Evolutionary conservation across 345 rosid species (phyloP), one percentile per base, ranked within the genome.

Genomic region (Gossypium arboreum): DNA sequence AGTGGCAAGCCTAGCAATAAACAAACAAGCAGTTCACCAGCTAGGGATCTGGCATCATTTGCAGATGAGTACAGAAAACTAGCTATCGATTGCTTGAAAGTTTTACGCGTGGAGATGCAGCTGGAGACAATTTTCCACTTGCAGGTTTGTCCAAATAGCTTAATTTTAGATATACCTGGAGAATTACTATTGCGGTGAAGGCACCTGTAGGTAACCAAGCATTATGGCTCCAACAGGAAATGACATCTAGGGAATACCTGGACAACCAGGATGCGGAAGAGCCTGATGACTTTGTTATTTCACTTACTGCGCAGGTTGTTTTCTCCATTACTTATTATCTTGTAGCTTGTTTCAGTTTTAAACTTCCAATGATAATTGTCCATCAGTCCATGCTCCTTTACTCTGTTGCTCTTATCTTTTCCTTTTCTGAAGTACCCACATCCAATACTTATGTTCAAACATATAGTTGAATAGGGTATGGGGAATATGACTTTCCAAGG

Each of bases 231-330:
- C 52, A 70, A 84, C 83, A 95, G 99, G 97, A 93, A 86, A 95
- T 93, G 99, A 83, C 86, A 12, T 83, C 77, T 77, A 89, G 94
- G 83, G 98, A 91, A 64, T 95, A 95, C 84, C 72, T 90, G 76
- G 99, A 93, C 80, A 98, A 93, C 82, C 93, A 90, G 71, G 97
- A 95, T 82, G 92, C 97, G 5, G 98, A 95, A 83, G 99, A 95
- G 86, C 99, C 99, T 2, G 99, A 95, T 72, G 94, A 93, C 84
- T 95, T 90, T 68, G 86, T 95, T 65, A 89, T 95, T 82, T 86
- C 99, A 72, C 94, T 95, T 29, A 93, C 92, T 75, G 85, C 99
- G 72, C 94, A 90, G 97, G 99, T 95, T 24, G 50, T 20, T n/a
- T 22, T 55, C 29, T 69, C 43, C 52, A 52, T 15, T 63, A 65